Conservation (phyloP, 352 stramenopile genomes). For the Globisporangium paroecandrum region DNA sequence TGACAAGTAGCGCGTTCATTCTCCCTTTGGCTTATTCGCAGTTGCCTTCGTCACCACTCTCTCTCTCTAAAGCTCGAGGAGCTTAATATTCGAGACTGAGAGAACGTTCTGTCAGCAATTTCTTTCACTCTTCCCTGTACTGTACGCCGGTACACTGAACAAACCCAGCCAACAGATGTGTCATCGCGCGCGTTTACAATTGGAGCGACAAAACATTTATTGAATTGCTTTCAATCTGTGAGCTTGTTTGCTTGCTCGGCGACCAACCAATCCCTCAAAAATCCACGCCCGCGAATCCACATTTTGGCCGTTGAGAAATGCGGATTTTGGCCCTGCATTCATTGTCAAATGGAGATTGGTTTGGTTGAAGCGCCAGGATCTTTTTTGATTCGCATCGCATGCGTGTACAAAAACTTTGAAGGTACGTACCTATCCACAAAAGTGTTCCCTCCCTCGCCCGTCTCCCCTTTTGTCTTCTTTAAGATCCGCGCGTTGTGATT, state of each 20-base stretch:
- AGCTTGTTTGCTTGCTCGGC: not conserved
- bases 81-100: not conserved
- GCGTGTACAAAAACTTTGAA: slow-evolving; percentile 10
- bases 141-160: not conserved
- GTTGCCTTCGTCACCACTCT: too few species aligned
- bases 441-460: slow-evolving; percentile 7
- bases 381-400: slow-evolving; percentile 1
- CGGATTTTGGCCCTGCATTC: slow-evolving; percentile 1
- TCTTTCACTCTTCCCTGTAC: slow-evolving; percentile 1
- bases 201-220: too few species aligned
- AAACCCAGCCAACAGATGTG: not conserved
- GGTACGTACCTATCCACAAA: slow-evolving; percentile 12
- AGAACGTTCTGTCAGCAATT: slow-evolving; percentile 8
- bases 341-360: slow-evolving; percentile 1
- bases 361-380: slow-evolving; percentile 5
- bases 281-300: not conserved
- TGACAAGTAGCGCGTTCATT: not conserved
- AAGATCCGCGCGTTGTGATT: not conserved
- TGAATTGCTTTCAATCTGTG: not conserved
- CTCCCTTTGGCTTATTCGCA: too few species aligned
- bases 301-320: not conserved
- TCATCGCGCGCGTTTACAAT: too few species aligned
- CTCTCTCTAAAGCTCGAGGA: too few species aligned
- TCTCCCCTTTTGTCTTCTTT: slow-evolving; percentile 2
- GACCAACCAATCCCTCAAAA: not conserved